Base-by-base conservation (phyloP, 225 moss, liverwort and hornwort species). In the Takakia lepidozioides region DNA sequence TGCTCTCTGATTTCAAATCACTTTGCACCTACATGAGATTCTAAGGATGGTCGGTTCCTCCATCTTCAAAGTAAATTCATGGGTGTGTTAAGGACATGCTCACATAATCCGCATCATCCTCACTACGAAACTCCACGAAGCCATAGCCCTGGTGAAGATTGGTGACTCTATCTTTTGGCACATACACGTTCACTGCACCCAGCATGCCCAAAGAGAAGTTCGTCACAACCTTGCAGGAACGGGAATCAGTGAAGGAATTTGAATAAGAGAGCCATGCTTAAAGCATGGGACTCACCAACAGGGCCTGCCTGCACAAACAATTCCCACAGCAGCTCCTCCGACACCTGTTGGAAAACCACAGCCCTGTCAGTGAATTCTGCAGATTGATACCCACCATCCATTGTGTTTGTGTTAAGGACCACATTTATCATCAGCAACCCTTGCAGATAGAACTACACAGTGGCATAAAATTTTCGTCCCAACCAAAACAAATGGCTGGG, bases 71-170 rank as follows among this genome's bases (percentile, higher is more conserved):
- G n/a, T n/a, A n/a, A n/a, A n/a, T n/a, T n/a, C n/a, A n/a, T n/a
- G n/a, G n/a, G n/a, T n/a, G n/a, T n/a, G n/a, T 32, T 32, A 32
- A 32, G 32, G 32, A 19, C 19, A 0, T 37, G 62, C 89, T 84
- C 58, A 98, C 98, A 59, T 87, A 98, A 54, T 98, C 91, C 15
- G 98, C 98, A 64, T 91, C 98, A 63, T 98, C 98, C 61, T 98
- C 98, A 48, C 98, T 98, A 40, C 98, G 85, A 54, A 98, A 98
- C 73, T 98, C 98, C 17, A 98, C 87, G 27, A 98, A 98, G n/a
- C 91, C 98, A 69, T 98, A 98, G 0, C 91, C 98, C 64, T 98
- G 98, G 69, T 98, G 98, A 56, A 98, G 72, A 68, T 98, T 98
- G 51, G 98, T 87, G 14, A 98, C 98, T 68, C 98, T 75, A 64